Evolutionary conservation across 2,329 filamentous ascomycete genomes (phyloP).

Genomic region (Fusarium haematococcum): DNA sequence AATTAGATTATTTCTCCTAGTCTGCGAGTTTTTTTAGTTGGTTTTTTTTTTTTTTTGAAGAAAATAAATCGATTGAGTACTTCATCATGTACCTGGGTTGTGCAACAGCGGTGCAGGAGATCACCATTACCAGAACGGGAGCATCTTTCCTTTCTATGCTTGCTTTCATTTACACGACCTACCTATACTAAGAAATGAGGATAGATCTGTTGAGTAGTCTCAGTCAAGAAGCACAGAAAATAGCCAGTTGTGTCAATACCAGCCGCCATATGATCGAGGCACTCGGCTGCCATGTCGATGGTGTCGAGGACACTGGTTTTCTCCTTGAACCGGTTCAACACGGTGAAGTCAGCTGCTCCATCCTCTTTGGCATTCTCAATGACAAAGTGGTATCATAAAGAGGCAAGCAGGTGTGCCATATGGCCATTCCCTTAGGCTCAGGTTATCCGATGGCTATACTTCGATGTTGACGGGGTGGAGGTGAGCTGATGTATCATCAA

Average conservation of each 20-base stretch:
- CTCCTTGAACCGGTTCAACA: constrained; percentile 69
- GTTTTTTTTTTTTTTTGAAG: not conserved
- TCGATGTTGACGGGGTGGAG: not conserved
- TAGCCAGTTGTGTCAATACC: constrained; percentile 80
- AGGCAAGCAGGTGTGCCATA: not conserved
- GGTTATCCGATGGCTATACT: too few species aligned
- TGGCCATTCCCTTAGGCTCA: not conserved
- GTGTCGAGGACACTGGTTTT: constrained; percentile 60
- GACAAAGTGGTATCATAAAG: constrained; percentile 58
- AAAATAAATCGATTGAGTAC: too few species aligned
- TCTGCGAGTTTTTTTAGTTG: not conserved
- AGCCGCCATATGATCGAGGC: constrained; percentile 77
- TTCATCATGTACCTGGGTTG: too few species aligned
- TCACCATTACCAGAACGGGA: too few species aligned
- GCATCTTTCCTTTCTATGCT: too few species aligned
- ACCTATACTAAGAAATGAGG: not conserved
- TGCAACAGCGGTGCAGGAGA: too few species aligned
- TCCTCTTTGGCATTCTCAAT: constrained; percentile 60
- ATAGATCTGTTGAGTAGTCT: not conserved
- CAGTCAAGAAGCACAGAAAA: constrained; percentile 73
- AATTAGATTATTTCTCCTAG: not conserved
- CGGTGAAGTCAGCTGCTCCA: constrained; percentile 64
- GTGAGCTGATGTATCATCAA: not conserved
- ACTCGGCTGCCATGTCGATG: constrained; percentile 73
- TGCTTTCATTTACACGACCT: not conserved